These are phyloP conservation scores for Sclerotinia glacialis DNA, from an alignment of 2,329 filamentous ascomycete species.

Conservation along the genomic window DNA sequence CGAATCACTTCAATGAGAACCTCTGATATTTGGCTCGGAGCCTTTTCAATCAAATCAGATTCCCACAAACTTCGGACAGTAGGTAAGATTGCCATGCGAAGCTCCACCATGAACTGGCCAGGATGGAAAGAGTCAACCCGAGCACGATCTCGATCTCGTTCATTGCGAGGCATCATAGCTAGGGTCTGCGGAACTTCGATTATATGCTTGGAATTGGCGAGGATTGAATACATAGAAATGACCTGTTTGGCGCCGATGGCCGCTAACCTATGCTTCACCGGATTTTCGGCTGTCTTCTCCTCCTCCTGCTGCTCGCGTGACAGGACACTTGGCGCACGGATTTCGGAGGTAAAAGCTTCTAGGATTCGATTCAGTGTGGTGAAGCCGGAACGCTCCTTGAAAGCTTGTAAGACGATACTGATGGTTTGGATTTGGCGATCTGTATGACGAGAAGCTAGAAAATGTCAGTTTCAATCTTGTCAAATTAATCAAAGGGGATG, in stretches of 20 bases:
- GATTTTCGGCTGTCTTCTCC: slow-evolving; percentile 38
- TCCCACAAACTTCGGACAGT: slow-evolving; percentile 79
- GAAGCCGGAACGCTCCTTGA: slow-evolving; percentile 79
- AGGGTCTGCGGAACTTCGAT: slow-evolving; percentile 68
- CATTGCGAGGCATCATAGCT: slow-evolving; percentile 50
- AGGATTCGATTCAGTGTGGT: slow-evolving; percentile 70
- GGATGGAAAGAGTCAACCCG: slow-evolving; percentile 60
- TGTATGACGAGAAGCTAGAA: slow-evolving; percentile 30
- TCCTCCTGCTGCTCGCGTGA: slow-evolving; percentile 32
- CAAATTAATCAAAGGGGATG: slow-evolving; percentile 20
- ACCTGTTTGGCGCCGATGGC: slow-evolving; percentile 73
- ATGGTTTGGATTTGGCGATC: slow-evolving; percentile 51
- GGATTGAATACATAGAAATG: slow-evolving; percentile 72
- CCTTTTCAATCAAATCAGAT: slow-evolving; percentile 77
- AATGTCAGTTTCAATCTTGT: slow-evolving; percentile 2
- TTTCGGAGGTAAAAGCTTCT: slow-evolving; percentile 61
- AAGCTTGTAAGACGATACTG: slow-evolving; percentile 78
- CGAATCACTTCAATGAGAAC: slow-evolving; percentile 81
- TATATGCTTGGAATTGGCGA: slow-evolving; percentile 76
- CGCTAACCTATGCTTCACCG: slow-evolving; percentile 43
- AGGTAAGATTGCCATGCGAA: slow-evolving; percentile 77
- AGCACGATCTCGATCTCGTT: slow-evolving; percentile 54
- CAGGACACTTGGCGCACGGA: slow-evolving; percentile 41
- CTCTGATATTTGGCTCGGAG: slow-evolving; percentile 72
- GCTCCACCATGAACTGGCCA: slow-evolving; percentile 79